Base-by-base conservation (phyloP, 208 protist genomes). In the Trypanosoma congolense region DNA sequence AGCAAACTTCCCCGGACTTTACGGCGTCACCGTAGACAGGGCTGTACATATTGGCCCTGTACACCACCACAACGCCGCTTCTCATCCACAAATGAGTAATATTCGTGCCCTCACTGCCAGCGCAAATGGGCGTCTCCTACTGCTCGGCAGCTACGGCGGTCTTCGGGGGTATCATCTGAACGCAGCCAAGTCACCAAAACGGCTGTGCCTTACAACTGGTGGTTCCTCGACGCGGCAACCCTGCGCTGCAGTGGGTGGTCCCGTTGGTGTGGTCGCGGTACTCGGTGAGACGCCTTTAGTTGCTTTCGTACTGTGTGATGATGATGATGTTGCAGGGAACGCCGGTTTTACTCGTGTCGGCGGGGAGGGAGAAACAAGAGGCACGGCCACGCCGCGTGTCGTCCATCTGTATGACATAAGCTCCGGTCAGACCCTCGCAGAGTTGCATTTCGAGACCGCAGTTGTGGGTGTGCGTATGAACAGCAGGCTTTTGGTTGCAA, bases 361-460 rank as follows among this genome's bases (percentile, higher is more conserved):
- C 12, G 33, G 43, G 26, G n/a, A 31, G 38, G 5, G 5, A 51
- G 9, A 10, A 0, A 36, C 46, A 31, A 52, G 42, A 25, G 21
- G 6, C 8, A n/a, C 9, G 25, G 35, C n/a, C 5, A 71, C 58
- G 18, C 45, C 56, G 1, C 53, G 62, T 46, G 62, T 61, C 38
- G 41, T 69, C 21, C 30, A 68, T 48, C 57, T 91, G 4, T 85
- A 84, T 48, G 80, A 91, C 49, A 59, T 58, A 14, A 56, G 41
- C 14, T 67, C 42, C 12, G 54, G 57, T 8, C 26, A 61, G 12
- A 60, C 54, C 35, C 48, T 91, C 21, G 74, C 75, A 4, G 76
- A 82, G 22, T 56, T 87, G 40, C 70, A 83, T 66, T 87, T 87
- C 52, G 60, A 77, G 35, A 76, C 80, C 12, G 68, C 67, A 0